Base-by-base conservation (phyloP, 2,329 filamentous ascomycete species). In the Thielaviopsis populi region DNA sequence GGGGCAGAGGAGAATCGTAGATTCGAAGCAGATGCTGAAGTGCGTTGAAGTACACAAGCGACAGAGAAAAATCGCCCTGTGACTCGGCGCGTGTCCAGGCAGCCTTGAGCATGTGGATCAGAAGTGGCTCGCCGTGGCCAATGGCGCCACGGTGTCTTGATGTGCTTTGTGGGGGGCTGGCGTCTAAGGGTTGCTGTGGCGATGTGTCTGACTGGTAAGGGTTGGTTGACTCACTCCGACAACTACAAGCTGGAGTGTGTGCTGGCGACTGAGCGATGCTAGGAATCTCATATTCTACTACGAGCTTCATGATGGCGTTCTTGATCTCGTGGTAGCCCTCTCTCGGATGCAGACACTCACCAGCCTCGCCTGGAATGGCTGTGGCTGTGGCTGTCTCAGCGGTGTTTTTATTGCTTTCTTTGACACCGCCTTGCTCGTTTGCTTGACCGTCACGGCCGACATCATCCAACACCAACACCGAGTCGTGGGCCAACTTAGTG, bases 41-140 rank as follows among this genome's bases (percentile, higher is more conserved):
- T 0, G 89, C 91, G 71, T 86, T 88, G 84, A 88, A 92, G 76
- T 92, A 96, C 61, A 89, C 80, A 69, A 95, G 89, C 0, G 89
- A 87, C 37, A 86, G 86, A 60, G 94, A 84, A 69, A 91, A 96
- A 71, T 95, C 89, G 0, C 87, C 88, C 66, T 88, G 83, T 27
- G 87, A 84, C 69, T 88, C 84, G 63, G 88, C 91, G 71, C 89
- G 87, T 0, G 84, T 80, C 68, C 87, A 88, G 17, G 89, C 89
- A 19, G 86, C 85, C 68, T 87, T 84, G 33, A 91, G 80, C 86
- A 91, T 91, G 0, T 82, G 80, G 48, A 89, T 79, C 11, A 90
- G 75, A 4, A 86, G 80, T 0, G 79, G 72, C 68, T 79, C 74
- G 10, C 74, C 72, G 17, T 8, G 15, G 42, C 8, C 42, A 19